Percentiles rank a stretch among this genome's conserved stretches.
Evolutionary conservation across 495 filamentous ascomycete species (phyloP).

Genomic region (Hypoxylon rickii): DNA sequence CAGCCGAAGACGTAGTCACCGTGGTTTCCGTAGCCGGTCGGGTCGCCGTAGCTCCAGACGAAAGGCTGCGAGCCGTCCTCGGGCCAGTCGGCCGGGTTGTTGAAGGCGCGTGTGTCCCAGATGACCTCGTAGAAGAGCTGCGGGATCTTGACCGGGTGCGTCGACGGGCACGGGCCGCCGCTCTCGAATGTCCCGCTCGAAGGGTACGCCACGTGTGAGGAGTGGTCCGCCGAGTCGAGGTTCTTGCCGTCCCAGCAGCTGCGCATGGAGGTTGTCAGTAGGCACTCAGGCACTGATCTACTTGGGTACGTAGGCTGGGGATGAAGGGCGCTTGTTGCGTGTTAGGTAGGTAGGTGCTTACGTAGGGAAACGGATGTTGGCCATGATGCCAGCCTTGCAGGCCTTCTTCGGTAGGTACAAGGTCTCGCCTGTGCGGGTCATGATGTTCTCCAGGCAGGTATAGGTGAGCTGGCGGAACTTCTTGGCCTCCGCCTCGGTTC

Average conservation of each 20-base stretch:
- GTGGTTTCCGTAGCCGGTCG: conserved; percentile 45
- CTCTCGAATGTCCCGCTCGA: conserved; percentile 41
- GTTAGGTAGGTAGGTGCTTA: conserved; percentile 10
- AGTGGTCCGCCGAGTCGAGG: conserved; percentile 44
- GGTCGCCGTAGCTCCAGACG: conserved; percentile 48
- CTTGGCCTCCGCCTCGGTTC: conserved; percentile 27
- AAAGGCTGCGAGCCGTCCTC: conserved; percentile 50
- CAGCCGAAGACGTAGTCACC: conserved; percentile 51
- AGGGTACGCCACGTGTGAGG: conserved; percentile 46
- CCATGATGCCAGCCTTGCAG: conserved; percentile 47
- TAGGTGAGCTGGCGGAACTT: conserved; percentile 40
- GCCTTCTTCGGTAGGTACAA: conserved; percentile 38
- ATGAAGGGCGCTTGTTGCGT: neutral
- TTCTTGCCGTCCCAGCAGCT: conserved; percentile 43
- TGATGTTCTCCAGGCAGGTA: conserved; percentile 37
- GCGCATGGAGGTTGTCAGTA: neutral
- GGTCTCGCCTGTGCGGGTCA: conserved; percentile 37
- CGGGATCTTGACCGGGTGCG: conserved; percentile 43
- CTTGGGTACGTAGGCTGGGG: neutral
- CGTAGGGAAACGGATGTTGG: conserved; percentile 42
- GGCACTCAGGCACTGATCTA: neutral
- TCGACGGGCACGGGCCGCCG: conserved; percentile 43
- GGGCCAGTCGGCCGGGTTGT: conserved; percentile 49
- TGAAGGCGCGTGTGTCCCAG: conserved; percentile 43
- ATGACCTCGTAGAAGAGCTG: conserved; percentile 47